A percentile compares a stretch with the other conserved stretches of the same genome.
These are phyloP conservation scores for Trichoderma harzianum DNA, from an alignment of 2,329 filamentous ascomycete species.

Conservation along the genomic window DNA sequence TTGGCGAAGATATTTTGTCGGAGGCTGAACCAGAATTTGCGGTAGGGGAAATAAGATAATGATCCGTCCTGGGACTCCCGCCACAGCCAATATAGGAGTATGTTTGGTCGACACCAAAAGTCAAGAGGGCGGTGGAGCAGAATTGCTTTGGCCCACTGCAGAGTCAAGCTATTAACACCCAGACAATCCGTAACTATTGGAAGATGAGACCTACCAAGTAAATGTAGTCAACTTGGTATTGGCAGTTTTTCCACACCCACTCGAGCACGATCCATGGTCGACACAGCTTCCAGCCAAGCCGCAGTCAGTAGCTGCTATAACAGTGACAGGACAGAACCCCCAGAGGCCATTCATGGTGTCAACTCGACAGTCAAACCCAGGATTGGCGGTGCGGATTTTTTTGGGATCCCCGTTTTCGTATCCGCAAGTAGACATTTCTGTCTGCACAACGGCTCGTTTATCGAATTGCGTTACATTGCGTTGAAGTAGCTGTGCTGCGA, in stretches of 20 bases:
- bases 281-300: conserved; percentile 36
- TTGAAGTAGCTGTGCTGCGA: background rate
- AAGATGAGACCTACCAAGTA: conserved; percentile 31
- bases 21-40: background rate
- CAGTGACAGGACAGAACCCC: conserved; percentile 39
- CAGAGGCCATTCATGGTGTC: conserved; percentile 35
- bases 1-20: background rate
- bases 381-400: conserved; percentile 30
- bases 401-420: conserved; percentile 32
- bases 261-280: conserved; percentile 31
- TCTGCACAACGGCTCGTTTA: conserved; percentile 17
- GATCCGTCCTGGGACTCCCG: conserved; percentile 25
- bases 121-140: conserved; percentile 36
- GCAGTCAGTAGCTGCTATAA: conserved; percentile 36
- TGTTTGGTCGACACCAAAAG: conserved; percentile 30
- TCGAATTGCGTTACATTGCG: background rate
- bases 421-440: conserved; percentile 30
- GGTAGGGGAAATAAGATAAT: conserved; percentile 23
- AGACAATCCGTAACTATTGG: background rate
- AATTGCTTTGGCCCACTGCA: conserved; percentile 21
- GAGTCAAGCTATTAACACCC: background rate
- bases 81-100: conserved; percentile 38
- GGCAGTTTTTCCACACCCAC: conserved; percentile 31
- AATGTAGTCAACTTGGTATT: conserved; percentile 30
- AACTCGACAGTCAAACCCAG: conserved; percentile 36